Conservation (phyloP, 768 basidiomycete genomes). For the Leucosporidium yakuticum region DNA sequence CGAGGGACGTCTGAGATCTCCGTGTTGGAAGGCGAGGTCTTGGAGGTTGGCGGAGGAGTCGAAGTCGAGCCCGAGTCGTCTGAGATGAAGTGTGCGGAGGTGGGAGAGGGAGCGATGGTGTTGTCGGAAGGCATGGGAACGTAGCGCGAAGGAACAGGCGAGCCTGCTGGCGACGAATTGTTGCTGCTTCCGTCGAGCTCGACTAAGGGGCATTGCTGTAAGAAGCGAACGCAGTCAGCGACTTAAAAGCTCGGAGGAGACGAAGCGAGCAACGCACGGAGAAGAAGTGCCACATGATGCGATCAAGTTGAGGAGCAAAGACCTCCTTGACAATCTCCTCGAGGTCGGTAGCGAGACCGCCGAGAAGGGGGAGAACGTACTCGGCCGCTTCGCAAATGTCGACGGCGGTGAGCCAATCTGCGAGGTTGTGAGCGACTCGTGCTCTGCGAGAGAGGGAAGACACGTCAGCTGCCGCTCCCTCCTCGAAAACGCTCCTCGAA, state of each 20-base stretch:
- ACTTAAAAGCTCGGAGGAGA: neutral
- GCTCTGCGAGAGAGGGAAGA: constrained; percentile 49
- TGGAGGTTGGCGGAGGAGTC: constrained; percentile 20
- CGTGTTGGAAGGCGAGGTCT: constrained; percentile 15
- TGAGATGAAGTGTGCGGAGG: neutral
- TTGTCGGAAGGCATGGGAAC: neutral
- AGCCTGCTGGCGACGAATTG: neutral
- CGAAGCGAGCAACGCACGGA: constrained; percentile 36
- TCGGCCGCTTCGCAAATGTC: constrained; percentile 81
- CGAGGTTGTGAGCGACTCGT: constrained; percentile 77
- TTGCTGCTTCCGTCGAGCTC: constrained; percentile 16
- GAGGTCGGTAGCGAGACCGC: constrained; percentile 59
- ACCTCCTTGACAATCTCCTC: constrained; percentile 38
- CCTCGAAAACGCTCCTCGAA: neutral
- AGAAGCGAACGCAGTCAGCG: neutral
- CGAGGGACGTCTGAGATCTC: constrained; percentile 17
- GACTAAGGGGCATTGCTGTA: constrained; percentile 29
- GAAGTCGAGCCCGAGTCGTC: constrained; percentile 10
- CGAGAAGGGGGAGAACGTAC: constrained; percentile 87
- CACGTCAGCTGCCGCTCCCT: neutral
- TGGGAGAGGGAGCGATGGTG: constrained; percentile 8
- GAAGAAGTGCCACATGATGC: constrained; percentile 90
- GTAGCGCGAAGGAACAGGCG: neutral
- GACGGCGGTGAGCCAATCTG: constrained; percentile 66
- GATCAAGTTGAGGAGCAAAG: constrained; percentile 60